A percentile compares a stretch with the other conserved stretches of the same genome.
These are phyloP conservation scores for Ambrosia artemisiifolia DNA, from an alignment of 129 eudicot species.

Conservation along the genomic window DNA sequence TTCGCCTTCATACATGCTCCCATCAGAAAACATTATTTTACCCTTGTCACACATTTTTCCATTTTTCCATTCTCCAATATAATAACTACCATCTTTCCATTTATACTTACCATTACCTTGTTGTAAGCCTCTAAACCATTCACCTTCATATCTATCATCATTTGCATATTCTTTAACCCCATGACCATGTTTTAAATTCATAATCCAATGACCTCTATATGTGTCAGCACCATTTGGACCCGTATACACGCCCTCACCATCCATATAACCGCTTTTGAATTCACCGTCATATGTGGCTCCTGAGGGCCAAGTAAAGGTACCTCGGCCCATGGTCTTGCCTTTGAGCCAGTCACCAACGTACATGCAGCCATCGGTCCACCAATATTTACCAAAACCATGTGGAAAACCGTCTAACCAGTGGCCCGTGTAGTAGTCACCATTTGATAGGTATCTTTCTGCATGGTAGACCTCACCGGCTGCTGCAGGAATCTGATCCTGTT, in stretches of 20 bases:
- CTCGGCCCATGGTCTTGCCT: slow-evolving; percentile 83
- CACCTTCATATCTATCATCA: slow-evolving; percentile 86
- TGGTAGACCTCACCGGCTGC: slow-evolving; percentile 51
- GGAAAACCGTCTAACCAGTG: slow-evolving; percentile 77
- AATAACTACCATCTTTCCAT: slow-evolving; percentile 69
- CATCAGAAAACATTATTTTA: slow-evolving; percentile 54
- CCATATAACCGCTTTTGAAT: slow-evolving; percentile 89
- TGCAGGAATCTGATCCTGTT: slow-evolving; percentile 41
- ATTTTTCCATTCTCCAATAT: slow-evolving; percentile 73
- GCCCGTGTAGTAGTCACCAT: slow-evolving; percentile 86
- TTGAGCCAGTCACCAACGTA: slow-evolving; percentile 81
- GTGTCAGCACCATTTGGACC: slow-evolving; percentile 74
- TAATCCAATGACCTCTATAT: slow-evolving; percentile 71
- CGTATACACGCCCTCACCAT: slow-evolving; percentile 75
- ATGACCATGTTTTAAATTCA: slow-evolving; percentile 73
- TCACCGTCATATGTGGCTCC: slow-evolving; percentile 87
- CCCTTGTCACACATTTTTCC: slow-evolving; percentile 73
- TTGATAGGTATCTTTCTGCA: slow-evolving; percentile 63
- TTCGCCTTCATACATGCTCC: slow-evolving; percentile 65
- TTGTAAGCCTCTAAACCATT: slow-evolving; percentile 77
- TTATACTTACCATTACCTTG: slow-evolving; percentile 77
- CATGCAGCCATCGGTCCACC: slow-evolving; percentile 98
- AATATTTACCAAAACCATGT: slow-evolving; percentile 82
- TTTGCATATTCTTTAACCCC: slow-evolving; percentile 60
- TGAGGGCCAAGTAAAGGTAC: slow-evolving; percentile 88